Percentiles rank a stretch among this genome's conserved stretches.
phyloP scores from a whole-genome alignment of 176 grass and related monocot species.

The Puccinellia tenuiflora region DNA sequence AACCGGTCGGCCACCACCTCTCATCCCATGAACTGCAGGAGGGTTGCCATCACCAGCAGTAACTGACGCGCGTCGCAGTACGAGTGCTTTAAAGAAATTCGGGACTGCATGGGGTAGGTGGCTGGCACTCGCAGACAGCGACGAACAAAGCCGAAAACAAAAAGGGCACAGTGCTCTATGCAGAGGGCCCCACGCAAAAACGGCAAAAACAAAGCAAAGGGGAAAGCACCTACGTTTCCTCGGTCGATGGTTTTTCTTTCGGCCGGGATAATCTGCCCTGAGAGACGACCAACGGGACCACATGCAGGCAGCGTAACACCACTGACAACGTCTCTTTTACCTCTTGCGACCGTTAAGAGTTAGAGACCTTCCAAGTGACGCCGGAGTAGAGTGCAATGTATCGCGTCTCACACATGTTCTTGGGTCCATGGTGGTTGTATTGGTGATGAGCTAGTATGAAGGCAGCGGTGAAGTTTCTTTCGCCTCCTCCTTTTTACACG shows the following conservation, averaged over 20 bases:
- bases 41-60: not conserved
- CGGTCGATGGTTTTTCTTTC: not conserved
- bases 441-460: too few relatives aligned
- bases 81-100: not conserved
- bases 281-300: not conserved
- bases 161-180: not conserved
- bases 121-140: conserved; percentile 1
- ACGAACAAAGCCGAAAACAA: not conserved
- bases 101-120: conserved; percentile 7
- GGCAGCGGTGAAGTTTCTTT: too few relatives aligned
- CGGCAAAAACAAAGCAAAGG: not conserved
- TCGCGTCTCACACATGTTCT: too few relatives aligned
- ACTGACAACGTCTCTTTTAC: not conserved
- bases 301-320: not conserved
- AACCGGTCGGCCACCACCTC: not conserved
- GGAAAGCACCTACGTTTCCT: conserved; percentile 10
- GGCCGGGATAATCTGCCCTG: not conserved
- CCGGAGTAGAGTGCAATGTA: not conserved
- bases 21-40: not conserved
- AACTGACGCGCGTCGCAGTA: not conserved
- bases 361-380: not conserved
- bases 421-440: too few relatives aligned
- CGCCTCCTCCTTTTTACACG: too few relatives aligned
- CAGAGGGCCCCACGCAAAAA: not conserved
- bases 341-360: not conserved